Evolutionary conservation across 495 filamentous ascomycete species (phyloP).

Genomic region (Daldinia concentrica): DNA sequence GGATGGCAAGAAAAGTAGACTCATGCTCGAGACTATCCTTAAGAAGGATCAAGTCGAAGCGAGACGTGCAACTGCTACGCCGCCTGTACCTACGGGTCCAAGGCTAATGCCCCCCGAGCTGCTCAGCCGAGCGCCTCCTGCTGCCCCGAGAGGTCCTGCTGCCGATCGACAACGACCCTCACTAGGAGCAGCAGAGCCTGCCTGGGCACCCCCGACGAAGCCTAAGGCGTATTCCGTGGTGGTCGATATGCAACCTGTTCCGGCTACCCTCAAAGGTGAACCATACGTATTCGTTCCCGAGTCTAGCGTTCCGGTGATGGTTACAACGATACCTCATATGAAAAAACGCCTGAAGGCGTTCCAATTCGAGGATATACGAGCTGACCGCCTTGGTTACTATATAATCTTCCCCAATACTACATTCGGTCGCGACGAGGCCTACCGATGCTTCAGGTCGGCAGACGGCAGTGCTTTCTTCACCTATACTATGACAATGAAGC

Average conservation of each 20-base stretch:
- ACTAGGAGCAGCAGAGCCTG: constrained; percentile 39
- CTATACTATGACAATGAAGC: constrained; percentile 92
- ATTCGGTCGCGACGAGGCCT: constrained; percentile 79
- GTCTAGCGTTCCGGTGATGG: constrained; percentile 86
- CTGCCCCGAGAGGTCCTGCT: constrained; percentile 87
- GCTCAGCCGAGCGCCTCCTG: constrained; percentile 73
- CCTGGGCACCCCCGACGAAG: constrained; percentile 48
- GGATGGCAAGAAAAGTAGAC: constrained; percentile 80
- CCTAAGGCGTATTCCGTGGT: constrained; percentile 60
- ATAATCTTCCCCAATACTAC: constrained; percentile 82
- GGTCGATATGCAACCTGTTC: constrained; percentile 66
- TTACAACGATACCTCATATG: constrained; percentile 83
- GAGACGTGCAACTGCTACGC: constrained; percentile 48
- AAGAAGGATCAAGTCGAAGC: constrained; percentile 68
- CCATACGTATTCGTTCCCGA: constrained; percentile 94
- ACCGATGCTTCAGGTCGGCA: constrained; percentile 75
- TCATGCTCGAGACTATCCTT: constrained; percentile 74
- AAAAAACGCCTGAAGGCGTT: constrained; percentile 84
- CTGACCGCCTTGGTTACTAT: constrained; percentile 88
- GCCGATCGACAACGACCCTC: constrained; percentile 61
- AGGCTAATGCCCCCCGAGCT: constrained; percentile 48
- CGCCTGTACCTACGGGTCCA: constrained; percentile 54
- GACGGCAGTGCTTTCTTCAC: constrained; percentile 85
- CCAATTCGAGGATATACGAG: constrained; percentile 77
- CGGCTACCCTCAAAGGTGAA: constrained; percentile 74